Evolutionary conservation across 345 rosid species (phyloP).

Genomic region (Citrus australasica): DNA sequence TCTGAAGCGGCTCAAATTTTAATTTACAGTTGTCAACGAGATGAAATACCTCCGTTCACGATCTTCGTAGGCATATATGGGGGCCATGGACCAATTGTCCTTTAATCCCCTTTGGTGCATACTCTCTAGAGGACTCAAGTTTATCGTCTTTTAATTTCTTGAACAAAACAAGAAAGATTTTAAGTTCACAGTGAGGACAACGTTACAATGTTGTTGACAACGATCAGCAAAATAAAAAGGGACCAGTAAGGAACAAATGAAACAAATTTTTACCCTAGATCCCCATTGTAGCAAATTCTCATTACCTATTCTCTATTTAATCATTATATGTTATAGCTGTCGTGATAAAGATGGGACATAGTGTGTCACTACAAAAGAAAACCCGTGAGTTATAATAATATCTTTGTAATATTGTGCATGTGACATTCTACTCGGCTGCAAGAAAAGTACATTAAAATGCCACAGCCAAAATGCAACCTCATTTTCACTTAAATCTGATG

Average conservation of each 20-base stretch:
- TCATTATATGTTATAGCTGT: constrained; percentile 16
- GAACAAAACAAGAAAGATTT: background rate
- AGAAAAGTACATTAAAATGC: too few species aligned
- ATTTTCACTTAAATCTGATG: background rate
- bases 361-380: background rate
- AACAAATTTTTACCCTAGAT: background rate
- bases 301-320: background rate
- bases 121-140: background rate
- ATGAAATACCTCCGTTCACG: background rate
- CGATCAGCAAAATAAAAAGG: background rate
- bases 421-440: constrained; percentile 4
- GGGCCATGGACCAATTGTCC: constrained; percentile 3
- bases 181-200: background rate
- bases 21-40: background rate
- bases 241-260: background rate
- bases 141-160: background rate
- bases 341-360: constrained; percentile 26
- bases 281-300: background rate
- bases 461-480: background rate
- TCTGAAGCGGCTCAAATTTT: background rate
- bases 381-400: background rate
- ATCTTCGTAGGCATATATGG: background rate
- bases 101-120: constrained; percentile 4
- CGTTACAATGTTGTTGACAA: background rate
- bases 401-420: constrained; percentile 15